A percentile compares a stretch with the other conserved stretches of the same genome.
Conservation (phyloP, 148 eudicot genomes). For the Amaranthus cruentus region DNA sequence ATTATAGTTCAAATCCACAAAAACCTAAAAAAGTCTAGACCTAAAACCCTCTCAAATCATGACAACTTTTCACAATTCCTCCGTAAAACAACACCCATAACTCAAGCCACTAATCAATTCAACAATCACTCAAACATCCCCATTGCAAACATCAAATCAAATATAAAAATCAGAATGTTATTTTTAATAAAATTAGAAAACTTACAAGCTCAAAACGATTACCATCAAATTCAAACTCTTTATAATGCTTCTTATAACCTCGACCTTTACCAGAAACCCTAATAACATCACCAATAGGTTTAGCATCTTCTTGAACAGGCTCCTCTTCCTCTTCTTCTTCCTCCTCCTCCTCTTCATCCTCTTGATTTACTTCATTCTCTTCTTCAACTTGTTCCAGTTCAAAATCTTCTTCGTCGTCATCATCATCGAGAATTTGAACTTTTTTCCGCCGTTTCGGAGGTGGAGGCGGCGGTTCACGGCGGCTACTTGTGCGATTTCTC, state of each 20-base stretch:
- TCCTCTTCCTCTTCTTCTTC: conserved; percentile 43
- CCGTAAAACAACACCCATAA: background rate
- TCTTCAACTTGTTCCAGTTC: conserved; percentile 13
- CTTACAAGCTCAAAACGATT: conserved; percentile 52
- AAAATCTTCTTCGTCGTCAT: conserved; percentile 21
- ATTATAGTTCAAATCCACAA: background rate
- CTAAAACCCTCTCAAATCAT: background rate
- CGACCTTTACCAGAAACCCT: conserved; percentile 71
- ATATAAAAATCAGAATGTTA: background rate
- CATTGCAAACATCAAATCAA: background rate
- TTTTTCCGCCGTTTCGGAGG: conserved; percentile 28
- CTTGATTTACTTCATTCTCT: conserved; percentile 26
- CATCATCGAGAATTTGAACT: conserved; percentile 19
- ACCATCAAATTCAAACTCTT: conserved; percentile 62
- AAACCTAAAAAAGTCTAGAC: conserved; percentile 12
- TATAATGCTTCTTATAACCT: conserved; percentile 37
- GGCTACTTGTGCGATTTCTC: conserved; percentile 12
- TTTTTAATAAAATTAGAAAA: background rate
- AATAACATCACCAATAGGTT: conserved; percentile 55
- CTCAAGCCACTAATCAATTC: background rate
- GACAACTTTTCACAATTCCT: background rate
- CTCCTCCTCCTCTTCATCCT: conserved; percentile 22
- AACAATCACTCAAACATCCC: background rate
- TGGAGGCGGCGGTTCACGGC: conserved; percentile 10
- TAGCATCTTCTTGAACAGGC: conserved; percentile 46